Evolutionary conservation across 768 basidiomycete species (phyloP).

Genomic region (Mycena capillaripes): DNA sequence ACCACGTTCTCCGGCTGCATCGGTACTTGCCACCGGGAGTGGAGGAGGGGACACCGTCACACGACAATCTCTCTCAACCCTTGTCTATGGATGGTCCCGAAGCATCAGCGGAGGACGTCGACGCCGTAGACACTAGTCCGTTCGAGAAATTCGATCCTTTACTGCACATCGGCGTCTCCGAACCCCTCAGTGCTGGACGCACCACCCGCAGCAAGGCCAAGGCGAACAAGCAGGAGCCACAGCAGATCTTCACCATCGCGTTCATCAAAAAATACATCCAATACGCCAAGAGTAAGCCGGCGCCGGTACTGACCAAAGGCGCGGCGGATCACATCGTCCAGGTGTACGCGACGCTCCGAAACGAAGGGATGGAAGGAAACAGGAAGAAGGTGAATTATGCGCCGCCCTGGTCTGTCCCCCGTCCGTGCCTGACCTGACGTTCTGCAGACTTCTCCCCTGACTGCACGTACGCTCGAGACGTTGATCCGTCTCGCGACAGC

Average conservation of each 20-base stretch:
- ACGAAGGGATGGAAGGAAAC: slow-evolving; percentile 92
- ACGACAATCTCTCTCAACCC: slow-evolving; percentile 90
- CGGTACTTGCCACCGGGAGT: slow-evolving; percentile 96
- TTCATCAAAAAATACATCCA: slow-evolving; percentile 99
- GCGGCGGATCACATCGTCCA: slow-evolving; percentile 96
- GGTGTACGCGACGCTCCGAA: slow-evolving; percentile 91
- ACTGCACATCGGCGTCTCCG: slow-evolving; percentile 85
- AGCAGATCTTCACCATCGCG: slow-evolving; percentile 90
- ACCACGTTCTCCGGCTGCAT: slow-evolving; percentile 98
- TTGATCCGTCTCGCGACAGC: slow-evolving; percentile 98
- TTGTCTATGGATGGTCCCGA: slow-evolving; percentile 89
- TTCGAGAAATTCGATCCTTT: slow-evolving; percentile 98
- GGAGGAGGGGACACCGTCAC: slow-evolving; percentile 94
- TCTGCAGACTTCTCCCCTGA: slow-evolving; percentile 92
- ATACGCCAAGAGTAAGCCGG: slow-evolving; percentile 91
- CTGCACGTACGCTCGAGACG: slow-evolving; percentile 98
- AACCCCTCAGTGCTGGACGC: slow-evolving; percentile 61
- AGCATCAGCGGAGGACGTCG: slow-evolving; percentile 60
- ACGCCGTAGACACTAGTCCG: slow-evolving; percentile 79
- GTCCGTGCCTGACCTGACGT: slow-evolving; percentile 31
- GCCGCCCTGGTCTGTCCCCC: slow-evolving; percentile 16
- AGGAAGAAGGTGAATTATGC: slow-evolving; percentile 77
- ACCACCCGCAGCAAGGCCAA: slow-evolving; percentile 61
- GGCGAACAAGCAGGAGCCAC: slow-evolving; percentile 65
- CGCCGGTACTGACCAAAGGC: slow-evolving; percentile 90